Base-by-base conservation (phyloP, 202 grass and related monocot genomes). In the Eragrostis tef region DNA sequence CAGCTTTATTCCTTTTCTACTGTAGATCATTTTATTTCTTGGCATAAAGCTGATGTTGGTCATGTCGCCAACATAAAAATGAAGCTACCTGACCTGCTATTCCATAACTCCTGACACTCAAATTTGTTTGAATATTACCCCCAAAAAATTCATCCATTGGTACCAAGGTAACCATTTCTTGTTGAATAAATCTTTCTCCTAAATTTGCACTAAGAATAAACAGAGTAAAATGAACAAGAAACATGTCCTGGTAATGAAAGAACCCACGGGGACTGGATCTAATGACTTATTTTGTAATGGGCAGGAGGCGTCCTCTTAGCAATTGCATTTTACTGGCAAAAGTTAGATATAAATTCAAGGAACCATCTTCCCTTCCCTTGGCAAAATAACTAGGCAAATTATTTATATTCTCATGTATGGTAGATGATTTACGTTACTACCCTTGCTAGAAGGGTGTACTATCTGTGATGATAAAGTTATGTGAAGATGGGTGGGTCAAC, bases 1-100 rank as follows among this genome's bases (percentile, higher is more conserved):
- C 60, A 75, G 36, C 42, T 65, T 71, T 80, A 51, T 73, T 90
- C 20, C 75, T 81, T 81, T 77, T 56, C n/a, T 72, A 77, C 53
- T 70, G 10, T 53, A 70, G 5, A 75, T 52, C 45, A 60, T 47
- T 27, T 57, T 70, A 44, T 71, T 60, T 70, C 34, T 11, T 41
- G n/a, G 7, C 14, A 17, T 5, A 22, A 61, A 14, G 9, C 22
- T 61, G 24, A 61, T 27, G 21, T 26, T 60, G 57, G 26, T 60
- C 22, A 14, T 60, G 22, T 61, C 24, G 22, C 22, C 22, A 6
- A 26, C 31, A 79, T 44, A 24, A 34, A 57, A 5, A 21, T 44
- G 34, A 68, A 56, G 20, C 39, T 43, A 14, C 31, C 10, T 24
- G 12, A 25, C 29, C 1, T 58, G 7, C 13, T 19, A 19, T 53